Evolutionary conservation across 1,284 basidiomycete species (phyloP).

Genomic region (Puccinia triticina): DNA sequence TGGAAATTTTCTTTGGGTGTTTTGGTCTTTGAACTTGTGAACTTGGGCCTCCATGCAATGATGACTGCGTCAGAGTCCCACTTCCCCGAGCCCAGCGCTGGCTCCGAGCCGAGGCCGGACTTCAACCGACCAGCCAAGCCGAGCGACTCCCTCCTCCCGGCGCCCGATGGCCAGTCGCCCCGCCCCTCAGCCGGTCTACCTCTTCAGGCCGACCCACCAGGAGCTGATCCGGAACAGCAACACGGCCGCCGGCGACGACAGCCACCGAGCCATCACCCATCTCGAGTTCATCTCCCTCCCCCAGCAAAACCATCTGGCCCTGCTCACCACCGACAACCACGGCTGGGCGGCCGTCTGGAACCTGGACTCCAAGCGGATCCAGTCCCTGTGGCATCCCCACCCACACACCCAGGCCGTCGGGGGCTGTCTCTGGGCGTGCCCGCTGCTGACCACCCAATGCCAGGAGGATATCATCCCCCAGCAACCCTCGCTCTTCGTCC

Average conservation of each 20-base stretch:
- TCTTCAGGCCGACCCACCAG: conserved; percentile 16
- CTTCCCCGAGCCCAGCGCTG: too few species aligned
- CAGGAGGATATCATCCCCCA: too few species aligned
- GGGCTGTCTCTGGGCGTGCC: conserved; percentile 44
- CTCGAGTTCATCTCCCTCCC: background rate
- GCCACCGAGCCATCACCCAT: background rate
- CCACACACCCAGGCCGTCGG: conserved; percentile 16
- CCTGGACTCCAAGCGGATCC: conserved; percentile 33
- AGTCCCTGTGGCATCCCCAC: conserved; percentile 41
- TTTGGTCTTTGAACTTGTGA: too few species aligned
- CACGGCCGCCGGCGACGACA: background rate
- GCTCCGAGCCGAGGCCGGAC: too few species aligned
- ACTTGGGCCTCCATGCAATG: too few species aligned
- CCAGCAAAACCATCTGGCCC: background rate
- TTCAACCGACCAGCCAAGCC: background rate
- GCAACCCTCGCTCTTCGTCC: conserved; percentile 7
- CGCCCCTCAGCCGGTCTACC: background rate
- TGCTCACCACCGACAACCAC: conserved; percentile 40
- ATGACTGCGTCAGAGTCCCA: too few species aligned
- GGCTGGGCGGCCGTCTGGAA: conserved; percentile 34
- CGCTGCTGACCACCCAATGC: background rate
- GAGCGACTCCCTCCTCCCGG: too few species aligned
- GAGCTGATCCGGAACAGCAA: conserved; percentile 2
- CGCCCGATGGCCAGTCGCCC: background rate
- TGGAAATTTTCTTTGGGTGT: too few species aligned